Conservation (phyloP, 2,329 filamentous ascomycete species). For the Pseudophaeomoniella oleicola region DNA sequence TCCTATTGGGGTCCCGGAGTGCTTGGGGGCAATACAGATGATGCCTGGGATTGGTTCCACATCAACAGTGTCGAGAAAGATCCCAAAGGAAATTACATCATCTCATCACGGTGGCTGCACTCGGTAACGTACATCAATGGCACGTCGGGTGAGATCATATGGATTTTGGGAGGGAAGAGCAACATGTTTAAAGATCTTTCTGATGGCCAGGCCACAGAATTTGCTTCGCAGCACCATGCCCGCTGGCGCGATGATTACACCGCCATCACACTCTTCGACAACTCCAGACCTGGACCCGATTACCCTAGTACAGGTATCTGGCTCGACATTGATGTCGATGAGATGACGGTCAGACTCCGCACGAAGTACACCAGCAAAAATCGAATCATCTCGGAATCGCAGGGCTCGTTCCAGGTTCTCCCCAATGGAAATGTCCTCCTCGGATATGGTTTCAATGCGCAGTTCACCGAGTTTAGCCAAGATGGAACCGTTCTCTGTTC, state of each 20-base stretch:
- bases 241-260: conserved; percentile 30
- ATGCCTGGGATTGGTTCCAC: conserved; percentile 37
- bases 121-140: conserved; percentile 26
- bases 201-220: conserved; percentile 27
- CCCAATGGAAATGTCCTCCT: conserved; percentile 39
- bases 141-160: conserved; percentile 30
- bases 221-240: conserved; percentile 37
- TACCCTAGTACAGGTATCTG: conserved; percentile 29
- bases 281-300: conserved; percentile 32
- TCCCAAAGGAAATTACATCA: conserved; percentile 12
- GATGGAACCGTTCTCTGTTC: conserved; percentile 5
- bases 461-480: conserved; percentile 26
- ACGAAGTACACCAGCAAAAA: conserved; percentile 34
- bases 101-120: conserved; percentile 5
- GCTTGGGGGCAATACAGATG: neutral
- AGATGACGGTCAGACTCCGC: conserved; percentile 25
- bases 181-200: conserved; percentile 26
- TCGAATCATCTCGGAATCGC: conserved; percentile 33
- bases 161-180: conserved; percentile 25
- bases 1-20: neutral
- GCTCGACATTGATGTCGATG: conserved; percentile 31
- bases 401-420: conserved; percentile 39
- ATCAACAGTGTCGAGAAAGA: conserved; percentile 29
- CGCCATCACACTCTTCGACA: conserved; percentile 39
- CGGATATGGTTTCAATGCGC: conserved; percentile 40